Evolutionary conservation across 2,329 filamentous ascomycete genomes (phyloP).

Genomic region (Colletotrichum eremochloae): DNA sequence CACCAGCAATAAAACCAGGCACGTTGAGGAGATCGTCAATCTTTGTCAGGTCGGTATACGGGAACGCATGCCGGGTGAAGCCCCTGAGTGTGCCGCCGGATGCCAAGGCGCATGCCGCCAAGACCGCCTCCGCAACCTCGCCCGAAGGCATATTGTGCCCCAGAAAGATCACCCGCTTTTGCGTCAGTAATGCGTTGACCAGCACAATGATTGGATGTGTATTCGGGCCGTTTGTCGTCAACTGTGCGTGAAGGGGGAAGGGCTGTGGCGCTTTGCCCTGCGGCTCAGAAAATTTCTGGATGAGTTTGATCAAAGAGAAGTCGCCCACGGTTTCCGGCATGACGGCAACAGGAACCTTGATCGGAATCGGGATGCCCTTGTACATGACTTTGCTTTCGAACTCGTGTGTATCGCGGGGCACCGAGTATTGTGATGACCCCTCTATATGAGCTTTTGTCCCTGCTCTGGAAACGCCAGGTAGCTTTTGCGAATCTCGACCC

Average conservation of each 20-base stretch:
- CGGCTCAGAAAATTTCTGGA: slow-evolving; percentile 89
- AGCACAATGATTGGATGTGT: slow-evolving; percentile 97
- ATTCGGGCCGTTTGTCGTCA: slow-evolving; percentile 89
- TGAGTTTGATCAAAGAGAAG: slow-evolving; percentile 96
- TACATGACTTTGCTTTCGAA: slow-evolving; percentile 97
- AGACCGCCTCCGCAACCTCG: slow-evolving; percentile 96
- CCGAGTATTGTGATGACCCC: slow-evolving; percentile 72
- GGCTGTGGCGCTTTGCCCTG: slow-evolving; percentile 87
- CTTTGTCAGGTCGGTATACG: slow-evolving; percentile 97
- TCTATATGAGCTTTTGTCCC: slow-evolving; percentile 74
- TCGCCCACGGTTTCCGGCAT: slow-evolving; percentile 97
- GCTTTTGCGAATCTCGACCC: slow-evolving; percentile 61
- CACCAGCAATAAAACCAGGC: slow-evolving; percentile 96
- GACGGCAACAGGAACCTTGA: slow-evolving; percentile 94
- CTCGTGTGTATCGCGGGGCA: slow-evolving; percentile 96
- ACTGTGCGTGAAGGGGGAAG: slow-evolving; percentile 88
- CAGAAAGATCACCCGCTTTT: slow-evolving; percentile 96
- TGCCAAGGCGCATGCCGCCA: slow-evolving; percentile 94
- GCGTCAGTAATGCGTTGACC: slow-evolving; percentile 92
- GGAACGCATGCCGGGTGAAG: slow-evolving; percentile 96
- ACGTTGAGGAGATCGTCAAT: slow-evolving; percentile 97
- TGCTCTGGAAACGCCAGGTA: slow-evolving; percentile 67
- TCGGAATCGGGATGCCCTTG: slow-evolving; percentile 95
- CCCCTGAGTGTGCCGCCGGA: slow-evolving; percentile 93
- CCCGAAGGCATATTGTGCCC: slow-evolving; percentile 96